Conservation (phyloP, 2,329 filamentous ascomycete genomes). For the Calonectria hongkongensis region DNA sequence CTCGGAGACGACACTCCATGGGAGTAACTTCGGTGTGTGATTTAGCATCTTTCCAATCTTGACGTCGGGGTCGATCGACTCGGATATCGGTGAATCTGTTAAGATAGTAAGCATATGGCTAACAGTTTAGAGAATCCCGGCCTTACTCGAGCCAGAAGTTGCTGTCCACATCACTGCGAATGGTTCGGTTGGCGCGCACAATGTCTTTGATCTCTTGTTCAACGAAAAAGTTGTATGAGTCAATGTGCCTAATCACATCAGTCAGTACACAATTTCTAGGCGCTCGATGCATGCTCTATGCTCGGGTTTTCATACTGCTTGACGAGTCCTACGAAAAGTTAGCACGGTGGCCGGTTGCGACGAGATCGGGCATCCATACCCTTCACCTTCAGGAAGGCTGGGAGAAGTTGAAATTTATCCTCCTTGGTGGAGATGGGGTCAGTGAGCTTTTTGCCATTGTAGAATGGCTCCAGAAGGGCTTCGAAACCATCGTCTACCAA, state of each 20-base stretch:
- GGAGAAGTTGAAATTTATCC: conserved; percentile 98
- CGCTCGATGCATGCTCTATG: neutral
- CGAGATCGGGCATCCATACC: conserved; percentile 65
- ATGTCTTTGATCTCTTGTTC: conserved; percentile 98
- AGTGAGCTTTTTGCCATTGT: conserved; percentile 80
- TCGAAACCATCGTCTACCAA: conserved; percentile 78
- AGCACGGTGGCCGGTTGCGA: conserved; percentile 43
- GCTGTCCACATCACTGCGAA: conserved; percentile 93
- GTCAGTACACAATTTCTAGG: conserved; percentile 39
- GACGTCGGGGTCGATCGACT: conserved; percentile 86
- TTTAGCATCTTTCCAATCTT: conserved; percentile 83
- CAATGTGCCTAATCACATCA: conserved; percentile 79
- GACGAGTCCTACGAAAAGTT: conserved; percentile 76
- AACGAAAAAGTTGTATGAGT: conserved; percentile 99
- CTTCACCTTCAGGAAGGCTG: conserved; percentile 98
- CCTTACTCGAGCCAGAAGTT: conserved; percentile 88
- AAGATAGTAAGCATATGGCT: conserved; percentile 48
- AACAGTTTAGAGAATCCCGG: conserved; percentile 41
- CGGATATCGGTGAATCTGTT: conserved; percentile 87
- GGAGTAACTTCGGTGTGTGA: conserved; percentile 87
- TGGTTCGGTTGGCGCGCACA: conserved; percentile 90
- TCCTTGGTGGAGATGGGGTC: conserved; percentile 79
- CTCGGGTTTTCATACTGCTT: conserved; percentile 78
- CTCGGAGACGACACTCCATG: conserved; percentile 95
- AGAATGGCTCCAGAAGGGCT: conserved; percentile 79